Evolutionary conservation across 768 basidiomycete genomes (phyloP).

Genomic region (Tylopilus sp.): DNA sequence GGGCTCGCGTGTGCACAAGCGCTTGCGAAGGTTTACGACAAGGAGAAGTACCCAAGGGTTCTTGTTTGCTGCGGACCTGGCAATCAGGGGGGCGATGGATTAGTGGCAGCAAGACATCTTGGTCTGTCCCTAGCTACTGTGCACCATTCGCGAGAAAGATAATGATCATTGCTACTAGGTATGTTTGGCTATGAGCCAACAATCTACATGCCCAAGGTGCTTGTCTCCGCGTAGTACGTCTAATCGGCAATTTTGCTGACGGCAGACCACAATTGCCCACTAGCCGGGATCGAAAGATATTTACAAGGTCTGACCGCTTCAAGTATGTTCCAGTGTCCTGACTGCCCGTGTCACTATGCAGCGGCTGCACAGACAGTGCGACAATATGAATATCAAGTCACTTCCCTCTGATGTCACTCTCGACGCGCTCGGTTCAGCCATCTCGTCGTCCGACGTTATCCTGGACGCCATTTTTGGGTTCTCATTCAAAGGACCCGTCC

Average conservation of each 20-base stretch:
- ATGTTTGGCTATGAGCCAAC: constrained; percentile 91
- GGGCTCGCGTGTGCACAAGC: constrained; percentile 92
- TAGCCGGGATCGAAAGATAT: constrained; percentile 92
- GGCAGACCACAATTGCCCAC: too few relatives aligned
- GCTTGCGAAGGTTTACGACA: constrained; percentile 71
- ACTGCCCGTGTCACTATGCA: constrained; percentile 24
- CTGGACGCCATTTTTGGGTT: constrained; percentile 98
- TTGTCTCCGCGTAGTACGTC: not conserved
- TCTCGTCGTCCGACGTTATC: constrained; percentile 70
- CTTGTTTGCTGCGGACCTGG: constrained; percentile 98
- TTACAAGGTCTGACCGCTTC: constrained; percentile 56
- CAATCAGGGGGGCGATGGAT: constrained; percentile 95
- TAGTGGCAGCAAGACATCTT: constrained; percentile 94
- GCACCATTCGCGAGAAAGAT: not conserved
- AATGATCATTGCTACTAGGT: constrained; percentile 39
- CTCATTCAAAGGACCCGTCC: constrained; percentile 89
- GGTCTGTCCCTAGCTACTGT: constrained; percentile 41
- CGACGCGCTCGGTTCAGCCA: constrained; percentile 45
- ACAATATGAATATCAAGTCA: constrained; percentile 82
- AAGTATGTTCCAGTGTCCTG: not conserved
- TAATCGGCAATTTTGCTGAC: not conserved
- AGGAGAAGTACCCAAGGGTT: constrained; percentile 66
- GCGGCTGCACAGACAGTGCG: constrained; percentile 83
- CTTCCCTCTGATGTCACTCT: constrained; percentile 49
- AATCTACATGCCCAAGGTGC: constrained; percentile 92